Base-by-base conservation (phyloP, 140 eudicot species). In the Senecio squalidus region DNA sequence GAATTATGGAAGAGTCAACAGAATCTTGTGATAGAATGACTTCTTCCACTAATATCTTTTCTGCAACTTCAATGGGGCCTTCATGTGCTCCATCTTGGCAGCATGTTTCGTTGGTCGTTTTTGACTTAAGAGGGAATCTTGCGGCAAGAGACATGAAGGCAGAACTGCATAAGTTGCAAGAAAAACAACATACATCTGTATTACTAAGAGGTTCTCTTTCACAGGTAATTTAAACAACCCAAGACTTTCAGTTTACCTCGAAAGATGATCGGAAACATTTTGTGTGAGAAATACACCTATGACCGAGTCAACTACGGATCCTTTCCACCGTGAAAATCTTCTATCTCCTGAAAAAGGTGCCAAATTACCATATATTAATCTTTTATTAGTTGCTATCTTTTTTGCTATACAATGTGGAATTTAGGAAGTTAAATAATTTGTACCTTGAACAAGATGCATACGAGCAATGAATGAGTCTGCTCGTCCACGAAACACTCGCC, bases 221-320 rank as follows among this genome's bases (percentile, higher is more conserved):
- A 21, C 21, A 16, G 24, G 38, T 29, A n/a, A 15, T 28, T 27
- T 11, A 23, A 55, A 4, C n/a, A 54, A 28, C 8, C 16, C 17
- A 55, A 55, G 16, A 29, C 29, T 26, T 17, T 17, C 2, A 55
- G 18, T 46, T 64, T 74, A 90, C 95, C 98, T 91, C 8, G 98
- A 91, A 44, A 91, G 84, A 73, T 86, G 94, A 70, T 91, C 98
- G 1, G 94, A 82, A 28, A 90, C 98, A 61, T 90, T 90, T 64
- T 90, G 98, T 5, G 98, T 90, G 53, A 90, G 98, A 65, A 86
- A 91, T 20, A 91, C 98, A 4, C 98, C 96, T 46, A 91, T 76
- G 39, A 91, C 96, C 5, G 98, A 91, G 74, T 91, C 98, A 26
- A 91, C 89, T 18, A 91, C 98, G 1, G 98, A 91, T 52, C 98